Evolutionary conservation across 495 filamentous ascomycete species (phyloP).

Genomic region (Hypoxylon rickii): DNA sequence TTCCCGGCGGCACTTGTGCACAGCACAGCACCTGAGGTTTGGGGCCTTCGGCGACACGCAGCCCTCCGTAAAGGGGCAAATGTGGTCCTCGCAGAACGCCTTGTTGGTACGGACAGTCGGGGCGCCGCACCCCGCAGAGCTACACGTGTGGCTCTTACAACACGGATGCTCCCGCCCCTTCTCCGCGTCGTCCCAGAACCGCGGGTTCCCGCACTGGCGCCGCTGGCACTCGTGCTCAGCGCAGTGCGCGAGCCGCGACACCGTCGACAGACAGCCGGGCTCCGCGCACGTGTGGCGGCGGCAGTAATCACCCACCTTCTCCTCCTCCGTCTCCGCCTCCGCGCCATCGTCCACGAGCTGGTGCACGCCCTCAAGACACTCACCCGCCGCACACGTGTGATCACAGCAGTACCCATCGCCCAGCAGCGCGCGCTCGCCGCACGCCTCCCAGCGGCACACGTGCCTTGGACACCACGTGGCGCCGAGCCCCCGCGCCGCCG

Average conservation of each 20-base stretch:
- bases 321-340: too few species aligned
- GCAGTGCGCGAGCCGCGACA: slow-evolving; percentile 12
- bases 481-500: slow-evolving; percentile 1
- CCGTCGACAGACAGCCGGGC: slow-evolving; percentile 6
- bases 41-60: slow-evolving; percentile 9
- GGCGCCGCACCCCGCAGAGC: slow-evolving; percentile 12
- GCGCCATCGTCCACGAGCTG: background rate
- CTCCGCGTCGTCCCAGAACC: slow-evolving; percentile 16
- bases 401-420: slow-evolving; percentile 27
- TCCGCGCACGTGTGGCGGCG: slow-evolving; percentile 19
- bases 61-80: slow-evolving; percentile 17
- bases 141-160: slow-evolving; percentile 24
- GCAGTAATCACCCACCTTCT: slow-evolving; percentile 21
- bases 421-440: slow-evolving; percentile 17
- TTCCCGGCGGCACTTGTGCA: slow-evolving; percentile 14
- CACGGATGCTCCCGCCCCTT: slow-evolving; percentile 17
- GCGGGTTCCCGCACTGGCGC: slow-evolving; percentile 19
- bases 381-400: slow-evolving; percentile 19
- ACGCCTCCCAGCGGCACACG: slow-evolving; percentile 20
- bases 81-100: slow-evolving; percentile 21
- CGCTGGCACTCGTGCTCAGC: slow-evolving; percentile 22
- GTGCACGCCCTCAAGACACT: slow-evolving; percentile 9
- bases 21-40: slow-evolving; percentile 13
- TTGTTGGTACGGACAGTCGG: slow-evolving; percentile 15
- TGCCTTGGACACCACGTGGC: slow-evolving; percentile 25